Evolutionary conservation across 2,329 filamentous ascomycete genomes (phyloP), one percentile per base, ranked within the genome.

Genomic region (Epicoccum nigrum): DNA sequence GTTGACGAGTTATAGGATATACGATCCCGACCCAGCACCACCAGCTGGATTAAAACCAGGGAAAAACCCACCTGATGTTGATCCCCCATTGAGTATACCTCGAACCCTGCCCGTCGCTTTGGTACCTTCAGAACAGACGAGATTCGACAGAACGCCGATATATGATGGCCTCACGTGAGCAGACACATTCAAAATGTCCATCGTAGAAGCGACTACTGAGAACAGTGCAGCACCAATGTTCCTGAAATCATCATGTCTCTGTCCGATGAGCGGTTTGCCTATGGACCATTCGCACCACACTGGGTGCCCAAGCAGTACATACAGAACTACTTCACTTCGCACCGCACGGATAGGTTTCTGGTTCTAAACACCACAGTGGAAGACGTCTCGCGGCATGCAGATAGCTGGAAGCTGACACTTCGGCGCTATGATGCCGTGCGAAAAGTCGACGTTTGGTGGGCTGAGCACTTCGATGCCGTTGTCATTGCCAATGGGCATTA

Each of bases 201-300:
- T n/a, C 7, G 5, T 12, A 3, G 9, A 31, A 16, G 13, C n/a
- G 20, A n/a, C 45, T 54, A 4, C 50, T 56, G 7, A 56, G 23
- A 45, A 9, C 25, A 33, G 25, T 6, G 7, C 12, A 76, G 81
- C 1, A 84, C 82, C 1, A 84, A 84, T 40, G 81, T 84, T 0
- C 82, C 82, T 0, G 77, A 80, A 31, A 78, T 83, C 27, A 81
- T 80, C 17, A 84, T 83, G 81, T 76, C 72, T 4, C 83, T 83
- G 56, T 83, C 81, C 0, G 82, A 84, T 50, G 38, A 69, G 1
- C 72, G 72, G 0, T 84, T 84, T 55, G 70, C 81, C 0, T 83
- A 83, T 48, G 82, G 81, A 0, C 81, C 82, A 0, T 84, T 84
- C 58, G 78, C 77, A 11, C 82, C 82, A 0, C 81, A 84, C 58